Evolutionary conservation across 108 stramenopile genomes (phyloP), one percentile per base, ranked within the genome.

Genomic region (Skeletonema tropicum): DNA sequence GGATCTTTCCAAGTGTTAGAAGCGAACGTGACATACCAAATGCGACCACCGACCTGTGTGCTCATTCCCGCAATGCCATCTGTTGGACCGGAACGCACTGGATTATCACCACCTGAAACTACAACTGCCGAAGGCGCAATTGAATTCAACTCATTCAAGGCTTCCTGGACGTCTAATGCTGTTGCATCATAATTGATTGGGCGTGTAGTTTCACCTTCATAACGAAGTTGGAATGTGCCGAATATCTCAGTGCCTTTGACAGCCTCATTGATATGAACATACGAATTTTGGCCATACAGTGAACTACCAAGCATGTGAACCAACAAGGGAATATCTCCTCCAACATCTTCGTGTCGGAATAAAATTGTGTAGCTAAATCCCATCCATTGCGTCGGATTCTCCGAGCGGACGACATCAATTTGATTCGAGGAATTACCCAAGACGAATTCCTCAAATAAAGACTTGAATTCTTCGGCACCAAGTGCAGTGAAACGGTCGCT

Each of bases 1-100:
- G 92, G 92, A 69, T 92, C 87, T 66, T 84, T 73, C 92, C 92
- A 94, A 3, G 67, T 66, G 35, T 90, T 89, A 19, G 90, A 92
- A 57, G 70, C 74, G 74, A 93, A 94, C 11, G 89, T 90, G 13
- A 94, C 71, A 36, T 66, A 85, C 94, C 94, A 94, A 31, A 90
- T 85, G 60, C 89, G 90, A 48, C 90, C 92, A 30, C 77, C 81
- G 5, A 94, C 93, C 75, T 94, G 90, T 21, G 88, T 88, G 38
- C 78, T 84, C 60, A 61, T n/a, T 26, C 83, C 67, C 26, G 70
- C 74, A 45, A 19, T 67, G 7, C 83, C 86, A 72, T 80, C 61
- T 3, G 82, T 26, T 13, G 73, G 82, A 41, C 85, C 85, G 5
- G 77, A 78, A 31, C 78, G 70, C n/a, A 83, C 46, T 7, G 79